phyloP scores from a whole-genome alignment of 129 eudicot species.

The Silybum marianum region DNA sequence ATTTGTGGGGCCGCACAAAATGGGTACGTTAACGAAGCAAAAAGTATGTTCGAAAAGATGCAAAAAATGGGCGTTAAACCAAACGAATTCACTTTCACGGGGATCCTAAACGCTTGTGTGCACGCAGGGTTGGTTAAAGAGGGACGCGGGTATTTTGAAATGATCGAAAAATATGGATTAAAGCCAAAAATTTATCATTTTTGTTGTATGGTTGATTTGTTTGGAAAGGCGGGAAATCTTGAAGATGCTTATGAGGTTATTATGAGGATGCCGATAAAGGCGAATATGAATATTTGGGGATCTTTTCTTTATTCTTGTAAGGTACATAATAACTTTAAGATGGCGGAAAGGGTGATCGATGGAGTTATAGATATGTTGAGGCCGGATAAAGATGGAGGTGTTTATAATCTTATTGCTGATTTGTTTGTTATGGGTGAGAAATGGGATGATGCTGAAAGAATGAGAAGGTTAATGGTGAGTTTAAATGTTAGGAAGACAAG shows the following conservation, averaged over 20 bases:
- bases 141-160: constrained; percentile 48
- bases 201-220: constrained; percentile 73
- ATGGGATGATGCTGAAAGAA: constrained; percentile 60
- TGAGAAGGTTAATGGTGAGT: constrained; percentile 48
- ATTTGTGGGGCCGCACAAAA: constrained; percentile 68
- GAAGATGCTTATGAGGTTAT: constrained; percentile 65
- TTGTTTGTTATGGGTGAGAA: constrained; percentile 56
- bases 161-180: constrained; percentile 45
- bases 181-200: constrained; percentile 70
- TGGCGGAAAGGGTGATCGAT: constrained; percentile 62
- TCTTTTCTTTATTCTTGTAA: constrained; percentile 68
- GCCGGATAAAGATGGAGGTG: constrained; percentile 65
- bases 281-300: constrained; percentile 65
- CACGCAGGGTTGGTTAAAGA: constrained; percentile 69
- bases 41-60: constrained; percentile 48
- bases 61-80: constrained; percentile 49
- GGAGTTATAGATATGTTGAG: constrained; percentile 43
- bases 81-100: constrained; percentile 68
- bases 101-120: constrained; percentile 62
- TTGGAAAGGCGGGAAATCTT: constrained; percentile 63
- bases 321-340: constrained; percentile 53
- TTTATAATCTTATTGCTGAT: constrained; percentile 53
- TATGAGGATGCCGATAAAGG: constrained; percentile 49
- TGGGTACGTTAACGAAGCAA: constrained; percentile 53
- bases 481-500: constrained; percentile 56